Evolutionary conservation across 345 rosid genomes (phyloP).

Genomic region (Gossypium mustelinum): DNA sequence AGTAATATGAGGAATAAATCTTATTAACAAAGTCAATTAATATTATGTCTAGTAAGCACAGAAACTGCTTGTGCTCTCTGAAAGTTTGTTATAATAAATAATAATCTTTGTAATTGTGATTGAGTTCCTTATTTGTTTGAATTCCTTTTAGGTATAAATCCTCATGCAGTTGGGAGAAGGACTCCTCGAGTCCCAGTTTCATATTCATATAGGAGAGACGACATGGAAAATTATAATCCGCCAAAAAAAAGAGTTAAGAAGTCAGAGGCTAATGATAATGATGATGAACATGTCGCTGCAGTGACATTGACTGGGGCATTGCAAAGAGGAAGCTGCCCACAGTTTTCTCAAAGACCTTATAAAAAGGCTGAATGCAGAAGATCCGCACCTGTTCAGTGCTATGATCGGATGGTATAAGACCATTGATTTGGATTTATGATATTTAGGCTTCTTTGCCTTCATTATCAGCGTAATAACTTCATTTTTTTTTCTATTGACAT

Average conservation of each 20-base stretch:
- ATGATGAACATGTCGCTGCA: constrained; percentile 70
- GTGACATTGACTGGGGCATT: constrained; percentile 67
- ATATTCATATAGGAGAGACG: constrained; percentile 43
- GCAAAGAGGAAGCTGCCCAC: constrained; percentile 60
- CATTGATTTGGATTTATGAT: neutral
- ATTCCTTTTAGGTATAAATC: constrained; percentile 50
- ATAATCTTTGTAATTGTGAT: neutral
- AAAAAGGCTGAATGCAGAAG: constrained; percentile 37
- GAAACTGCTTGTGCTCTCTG: neutral
- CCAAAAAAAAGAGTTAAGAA: constrained; percentile 47
- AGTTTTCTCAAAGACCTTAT: constrained; percentile 44
- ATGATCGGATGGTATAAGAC: constrained; percentile 62
- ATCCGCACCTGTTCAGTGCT: constrained; percentile 53
- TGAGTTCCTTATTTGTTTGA: constrained; percentile 5
- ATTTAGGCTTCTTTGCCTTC: neutral
- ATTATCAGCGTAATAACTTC: neutral
- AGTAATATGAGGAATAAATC: neutral
- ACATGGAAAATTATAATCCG: constrained; percentile 38
- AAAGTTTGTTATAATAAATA: constrained; percentile 9
- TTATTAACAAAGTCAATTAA: neutral
- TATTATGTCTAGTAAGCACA: neutral
- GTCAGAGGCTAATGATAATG: constrained; percentile 40
- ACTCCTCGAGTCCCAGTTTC: constrained; percentile 94
- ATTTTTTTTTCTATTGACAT: constrained; percentile 11
- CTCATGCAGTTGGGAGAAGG: constrained; percentile 86